Evolutionary conservation across 2,329 filamentous ascomycete species (phyloP).

Genomic region (Knufia petricola): DNA sequence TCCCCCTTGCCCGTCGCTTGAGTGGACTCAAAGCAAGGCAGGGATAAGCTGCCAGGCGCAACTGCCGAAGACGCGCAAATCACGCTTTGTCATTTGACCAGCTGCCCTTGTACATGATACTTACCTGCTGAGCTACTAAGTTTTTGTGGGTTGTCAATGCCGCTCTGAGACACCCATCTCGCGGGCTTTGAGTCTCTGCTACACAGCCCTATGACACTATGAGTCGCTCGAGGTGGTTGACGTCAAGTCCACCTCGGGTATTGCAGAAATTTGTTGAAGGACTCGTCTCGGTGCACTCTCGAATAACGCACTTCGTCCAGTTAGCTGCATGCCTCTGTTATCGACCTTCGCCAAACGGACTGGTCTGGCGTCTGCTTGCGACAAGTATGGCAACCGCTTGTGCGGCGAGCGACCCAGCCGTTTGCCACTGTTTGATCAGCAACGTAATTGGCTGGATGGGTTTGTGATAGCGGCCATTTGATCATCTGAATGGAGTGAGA

Average conservation of each 20-base stretch:
- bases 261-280: no score
- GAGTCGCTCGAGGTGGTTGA: no score
- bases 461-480: not conserved
- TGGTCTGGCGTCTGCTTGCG: not conserved
- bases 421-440: not conserved
- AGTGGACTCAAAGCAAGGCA: not conserved
- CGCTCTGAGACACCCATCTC: not conserved
- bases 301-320: not conserved
- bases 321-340: not conserved
- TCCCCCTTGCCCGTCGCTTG: constrained; percentile 2
- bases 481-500: no score
- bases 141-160: not conserved
- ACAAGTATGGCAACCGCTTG: not conserved
- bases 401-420: constrained; percentile 5
- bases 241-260: no score
- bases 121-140: not conserved
- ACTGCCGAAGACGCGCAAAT: not conserved
- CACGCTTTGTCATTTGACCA: not conserved
- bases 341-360: not conserved
- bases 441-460: not conserved
- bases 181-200: not conserved
- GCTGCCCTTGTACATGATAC: not conserved
- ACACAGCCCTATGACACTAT: no score
- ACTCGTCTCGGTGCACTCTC: not conserved
- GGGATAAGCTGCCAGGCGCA: constrained; percentile 3